Conservation (phyloP, 1,284 basidiomycete species). For the Leccinum cinnamomeum region DNA sequence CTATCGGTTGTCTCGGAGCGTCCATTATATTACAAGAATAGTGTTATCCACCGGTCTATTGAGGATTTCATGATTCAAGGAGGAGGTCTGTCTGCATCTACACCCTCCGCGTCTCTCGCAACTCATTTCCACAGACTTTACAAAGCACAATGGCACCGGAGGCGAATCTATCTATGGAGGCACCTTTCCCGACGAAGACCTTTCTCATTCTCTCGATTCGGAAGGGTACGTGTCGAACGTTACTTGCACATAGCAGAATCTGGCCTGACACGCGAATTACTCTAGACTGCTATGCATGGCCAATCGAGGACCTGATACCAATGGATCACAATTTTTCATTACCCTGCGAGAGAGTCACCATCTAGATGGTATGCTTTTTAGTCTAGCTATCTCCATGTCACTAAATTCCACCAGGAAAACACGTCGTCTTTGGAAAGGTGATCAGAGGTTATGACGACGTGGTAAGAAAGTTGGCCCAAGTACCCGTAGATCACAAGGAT, state of each 20-base stretch:
- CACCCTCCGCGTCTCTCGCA: not conserved
- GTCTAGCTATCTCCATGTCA: not conserved
- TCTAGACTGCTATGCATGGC: constrained; percentile 78
- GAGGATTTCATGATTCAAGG: constrained; percentile 88
- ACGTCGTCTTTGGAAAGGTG: constrained; percentile 75
- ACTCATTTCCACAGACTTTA: constrained; percentile 54
- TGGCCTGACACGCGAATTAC: not conserved
- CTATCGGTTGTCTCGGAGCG: constrained; percentile 59
- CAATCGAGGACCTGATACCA: constrained; percentile 78
- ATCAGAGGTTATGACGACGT: constrained; percentile 64
- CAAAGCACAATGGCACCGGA: constrained; percentile 78
- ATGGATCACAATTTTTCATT: constrained; percentile 83
- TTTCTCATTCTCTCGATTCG: constrained; percentile 62
- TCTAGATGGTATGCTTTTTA: constrained; percentile 49
- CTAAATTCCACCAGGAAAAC: constrained; percentile 54
- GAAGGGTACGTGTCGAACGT: constrained; percentile 45
- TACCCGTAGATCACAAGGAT: constrained; percentile 67
- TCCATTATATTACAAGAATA: constrained; percentile 82
- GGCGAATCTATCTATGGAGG: constrained; percentile 82
- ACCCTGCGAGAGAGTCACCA: constrained; percentile 74
- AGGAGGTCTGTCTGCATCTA: constrained; percentile 48
- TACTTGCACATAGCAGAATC: not conserved
- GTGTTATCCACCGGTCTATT: constrained; percentile 78
- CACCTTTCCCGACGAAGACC: constrained; percentile 76
- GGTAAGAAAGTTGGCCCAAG: constrained; percentile 51